A percentile compares a stretch with the other conserved stretches of the same genome.
phyloP scores from a whole-genome alignment of 176 grass and related monocot species.

The Triticum turgidum region DNA sequence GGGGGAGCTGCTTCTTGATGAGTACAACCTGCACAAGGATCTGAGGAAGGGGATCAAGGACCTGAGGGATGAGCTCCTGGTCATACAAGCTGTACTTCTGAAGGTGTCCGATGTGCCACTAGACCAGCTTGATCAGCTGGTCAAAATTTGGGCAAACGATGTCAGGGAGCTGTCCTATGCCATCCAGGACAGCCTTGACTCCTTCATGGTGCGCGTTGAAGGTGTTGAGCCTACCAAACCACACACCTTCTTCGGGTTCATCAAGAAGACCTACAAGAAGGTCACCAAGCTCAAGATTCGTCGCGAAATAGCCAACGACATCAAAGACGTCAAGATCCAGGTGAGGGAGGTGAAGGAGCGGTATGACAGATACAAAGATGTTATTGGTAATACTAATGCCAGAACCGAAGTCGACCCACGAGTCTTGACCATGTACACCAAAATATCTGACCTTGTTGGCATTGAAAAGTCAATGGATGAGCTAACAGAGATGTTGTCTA shows the following conservation, averaged over 20 bases:
- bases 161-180: background rate
- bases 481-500: background rate
- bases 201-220: background rate
- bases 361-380: background rate
- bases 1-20: background rate
- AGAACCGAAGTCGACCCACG: background rate
- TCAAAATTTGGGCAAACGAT: background rate
- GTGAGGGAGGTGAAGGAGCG: background rate
- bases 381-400: background rate
- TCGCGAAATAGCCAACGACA: background rate
- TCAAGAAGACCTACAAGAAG: background rate
- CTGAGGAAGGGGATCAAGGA: background rate
- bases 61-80: background rate
- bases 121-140: background rate
- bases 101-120: background rate
- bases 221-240: background rate
- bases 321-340: background rate
- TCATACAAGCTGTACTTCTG: background rate
- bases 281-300: background rate
- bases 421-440: background rate
- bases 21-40: background rate
- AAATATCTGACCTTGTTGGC: background rate
- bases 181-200: slow-evolving; percentile 1
- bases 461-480: background rate
- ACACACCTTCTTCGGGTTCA: background rate